phyloP scores from a whole-genome alignment of 208 protist species.

The Trypanosomatidae sp. region DNA sequence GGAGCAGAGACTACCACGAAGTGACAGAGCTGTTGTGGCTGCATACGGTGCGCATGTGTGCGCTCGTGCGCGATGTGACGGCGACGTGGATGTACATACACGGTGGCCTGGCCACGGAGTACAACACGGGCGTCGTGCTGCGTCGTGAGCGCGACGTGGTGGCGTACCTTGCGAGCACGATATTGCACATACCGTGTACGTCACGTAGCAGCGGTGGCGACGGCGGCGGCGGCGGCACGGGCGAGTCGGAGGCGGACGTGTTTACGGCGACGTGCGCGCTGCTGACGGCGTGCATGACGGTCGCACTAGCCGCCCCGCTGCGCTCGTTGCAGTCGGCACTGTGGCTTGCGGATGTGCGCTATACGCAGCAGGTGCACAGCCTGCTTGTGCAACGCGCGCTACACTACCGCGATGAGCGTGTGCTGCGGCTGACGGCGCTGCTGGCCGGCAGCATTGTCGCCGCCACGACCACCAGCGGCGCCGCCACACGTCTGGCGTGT shows the following conservation, averaged over 20 bases:
- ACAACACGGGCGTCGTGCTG: constrained; percentile 10
- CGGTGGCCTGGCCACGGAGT: constrained; percentile 18
- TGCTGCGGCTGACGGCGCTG: constrained; percentile 44
- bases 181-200: constrained; percentile 19
- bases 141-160: constrained; percentile 20
- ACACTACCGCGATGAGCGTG: constrained; percentile 22
- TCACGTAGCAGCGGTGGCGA: constrained; percentile 7
- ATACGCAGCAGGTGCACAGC: constrained; percentile 60
- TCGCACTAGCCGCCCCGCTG: constrained; percentile 26
- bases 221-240: not conserved
- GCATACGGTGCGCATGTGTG: constrained; percentile 34
- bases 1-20: constrained; percentile 22
- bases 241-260: constrained; percentile 2
- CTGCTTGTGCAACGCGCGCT: constrained; percentile 55
- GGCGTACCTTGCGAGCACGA: constrained; percentile 26
- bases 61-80: constrained; percentile 32
- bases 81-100: constrained; percentile 38
- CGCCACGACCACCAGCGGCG: constrained; percentile 7
- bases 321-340: constrained; percentile 22
- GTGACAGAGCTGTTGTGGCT: constrained; percentile 33
- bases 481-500: constrained; percentile 13
- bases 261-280: constrained; percentile 29
- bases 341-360: constrained; percentile 21
- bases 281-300: constrained; percentile 23
- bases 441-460: constrained; percentile 47